A percentile compares a stretch with the other conserved stretches of the same genome.
Conservation (phyloP, 1,284 basidiomycete species). For the Calocybe gambosa region DNA sequence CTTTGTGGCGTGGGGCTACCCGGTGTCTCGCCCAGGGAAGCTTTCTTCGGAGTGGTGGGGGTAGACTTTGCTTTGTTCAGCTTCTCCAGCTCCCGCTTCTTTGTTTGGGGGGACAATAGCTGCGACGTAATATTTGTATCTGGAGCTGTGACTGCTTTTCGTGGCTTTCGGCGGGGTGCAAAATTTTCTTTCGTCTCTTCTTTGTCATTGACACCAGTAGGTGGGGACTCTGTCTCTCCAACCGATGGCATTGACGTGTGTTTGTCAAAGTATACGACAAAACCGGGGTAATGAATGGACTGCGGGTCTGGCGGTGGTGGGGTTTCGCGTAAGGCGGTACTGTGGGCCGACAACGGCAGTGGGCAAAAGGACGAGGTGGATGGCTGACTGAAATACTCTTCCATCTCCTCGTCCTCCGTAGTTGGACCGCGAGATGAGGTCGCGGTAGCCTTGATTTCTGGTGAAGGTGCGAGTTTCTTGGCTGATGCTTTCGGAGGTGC, state of each 20-base stretch:
- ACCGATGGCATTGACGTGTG: constrained; percentile 29
- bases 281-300: constrained; percentile 71
- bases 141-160: constrained; percentile 29
- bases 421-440: constrained; percentile 13
- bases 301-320: constrained; percentile 44
- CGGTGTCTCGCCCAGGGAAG: neutral
- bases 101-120: constrained; percentile 20
- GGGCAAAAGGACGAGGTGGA: constrained; percentile 16
- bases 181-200: constrained; percentile 52
- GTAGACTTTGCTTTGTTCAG: constrained; percentile 22
- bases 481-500: neutral
- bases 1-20: constrained; percentile 24
- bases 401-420: constrained; percentile 14
- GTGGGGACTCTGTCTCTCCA: constrained; percentile 5
- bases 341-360: constrained; percentile 16
- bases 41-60: constrained; percentile 24
- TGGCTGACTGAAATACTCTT: constrained; percentile 20
- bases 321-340: constrained; percentile 35
- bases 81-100: constrained; percentile 20
- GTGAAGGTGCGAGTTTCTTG: constrained; percentile 20
- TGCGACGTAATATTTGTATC: constrained; percentile 17
- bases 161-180: constrained; percentile 34
- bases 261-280: constrained; percentile 53
- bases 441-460: constrained; percentile 16
- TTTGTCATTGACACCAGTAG: constrained; percentile 19